phyloP scores from a whole-genome alignment of 139 green algal species.

The Astrephomene gubernaculifera region DNA sequence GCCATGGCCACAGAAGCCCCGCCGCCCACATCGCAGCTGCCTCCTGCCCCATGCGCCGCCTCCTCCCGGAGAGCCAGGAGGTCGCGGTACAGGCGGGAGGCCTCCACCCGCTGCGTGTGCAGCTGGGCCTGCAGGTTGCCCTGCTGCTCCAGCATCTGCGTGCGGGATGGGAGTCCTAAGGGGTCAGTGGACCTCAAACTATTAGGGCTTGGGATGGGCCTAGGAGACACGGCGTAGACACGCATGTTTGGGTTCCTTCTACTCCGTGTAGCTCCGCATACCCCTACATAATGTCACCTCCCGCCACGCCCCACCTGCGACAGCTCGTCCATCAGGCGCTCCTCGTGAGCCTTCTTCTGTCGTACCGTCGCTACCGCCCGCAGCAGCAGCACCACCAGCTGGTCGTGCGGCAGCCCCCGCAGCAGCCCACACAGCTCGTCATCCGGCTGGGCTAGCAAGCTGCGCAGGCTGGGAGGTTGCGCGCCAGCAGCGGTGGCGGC shows the following conservation, averaged over 20 bases:
- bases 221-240: no score
- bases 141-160: slow-evolving; percentile 32
- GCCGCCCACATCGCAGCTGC: background rate
- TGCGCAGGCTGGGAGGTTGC: background rate
- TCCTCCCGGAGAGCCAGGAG: slow-evolving; percentile 12
- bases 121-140: slow-evolving; percentile 21
- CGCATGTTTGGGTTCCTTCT: no score
- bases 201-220: no score
- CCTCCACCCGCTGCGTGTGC: slow-evolving; percentile 14
- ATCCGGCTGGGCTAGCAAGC: background rate
- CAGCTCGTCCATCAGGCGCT: slow-evolving; percentile 40
- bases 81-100: slow-evolving; percentile 9
- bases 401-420: background rate
- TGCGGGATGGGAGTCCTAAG: background rate
- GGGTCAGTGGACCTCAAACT: background rate
- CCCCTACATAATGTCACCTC: no score
- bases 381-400: slow-evolving; percentile 18
- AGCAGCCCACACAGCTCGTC: background rate
- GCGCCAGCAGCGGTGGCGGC: background rate
- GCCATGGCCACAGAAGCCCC: background rate
- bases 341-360: slow-evolving; percentile 15
- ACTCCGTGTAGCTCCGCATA: no score
- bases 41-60: slow-evolving; percentile 26
- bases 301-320: background rate
- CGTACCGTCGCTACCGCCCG: background rate